These are phyloP conservation scores for Mucor ambiguus DNA, from an alignment of 371 early-diverging fungal genomes.

Conservation along the genomic window DNA sequence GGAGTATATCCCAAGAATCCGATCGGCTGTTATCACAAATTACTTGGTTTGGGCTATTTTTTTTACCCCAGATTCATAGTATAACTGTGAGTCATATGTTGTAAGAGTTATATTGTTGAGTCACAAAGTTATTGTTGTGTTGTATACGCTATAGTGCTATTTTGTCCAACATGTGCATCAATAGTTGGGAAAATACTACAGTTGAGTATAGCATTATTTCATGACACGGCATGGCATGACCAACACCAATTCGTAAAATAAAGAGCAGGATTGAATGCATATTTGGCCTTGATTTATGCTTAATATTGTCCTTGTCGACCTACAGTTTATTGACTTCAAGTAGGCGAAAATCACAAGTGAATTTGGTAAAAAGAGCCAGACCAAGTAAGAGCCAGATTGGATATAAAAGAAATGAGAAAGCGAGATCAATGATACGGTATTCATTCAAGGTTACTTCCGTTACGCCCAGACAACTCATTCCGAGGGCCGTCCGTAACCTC, in stretches of 20 bases:
- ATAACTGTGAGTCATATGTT: slow-evolving; percentile 17
- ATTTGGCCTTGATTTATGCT: neutral
- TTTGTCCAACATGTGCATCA: too few species aligned
- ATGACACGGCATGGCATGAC: neutral
- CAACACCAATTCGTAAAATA: neutral
- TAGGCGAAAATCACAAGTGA: too few species aligned
- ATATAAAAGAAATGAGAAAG: too few species aligned
- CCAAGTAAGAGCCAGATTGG: too few species aligned
- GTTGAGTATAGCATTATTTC: neutral
- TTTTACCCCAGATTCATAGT: slow-evolving; percentile 22
- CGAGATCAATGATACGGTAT: too few species aligned
- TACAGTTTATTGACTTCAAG: too few species aligned
- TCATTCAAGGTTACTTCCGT: too few species aligned
- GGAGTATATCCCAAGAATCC: slow-evolving; percentile 10
- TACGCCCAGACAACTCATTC: too few species aligned
- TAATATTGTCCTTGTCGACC: neutral
- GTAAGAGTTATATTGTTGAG: slow-evolving; percentile 15
- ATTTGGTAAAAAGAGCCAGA: too few species aligned
- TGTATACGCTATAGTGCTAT: neutral
- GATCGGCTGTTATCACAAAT: slow-evolving; percentile 14
- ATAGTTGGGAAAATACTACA: neutral
- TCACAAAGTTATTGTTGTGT: slow-evolving; percentile 8
- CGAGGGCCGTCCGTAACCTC: neutral
- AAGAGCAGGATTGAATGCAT: neutral
- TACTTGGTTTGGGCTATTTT: slow-evolving; percentile 1